These are phyloP conservation scores for Tolypocladium ophioglossoides DNA, from an alignment of 2,329 filamentous ascomycete genomes.

Conservation along the genomic window DNA sequence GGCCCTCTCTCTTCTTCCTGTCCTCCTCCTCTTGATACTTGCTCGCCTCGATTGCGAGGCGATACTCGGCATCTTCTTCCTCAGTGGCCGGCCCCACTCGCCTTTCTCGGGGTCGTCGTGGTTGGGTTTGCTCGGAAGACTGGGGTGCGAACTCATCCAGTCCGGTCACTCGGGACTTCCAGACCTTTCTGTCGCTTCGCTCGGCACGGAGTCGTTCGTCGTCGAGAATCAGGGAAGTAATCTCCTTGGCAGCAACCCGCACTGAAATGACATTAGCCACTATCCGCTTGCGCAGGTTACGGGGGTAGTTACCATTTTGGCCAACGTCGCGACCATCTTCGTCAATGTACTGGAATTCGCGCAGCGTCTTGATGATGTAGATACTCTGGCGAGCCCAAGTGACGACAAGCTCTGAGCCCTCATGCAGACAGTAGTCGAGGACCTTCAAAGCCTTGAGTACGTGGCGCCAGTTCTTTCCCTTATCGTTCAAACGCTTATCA, in stretches of 20 bases:
- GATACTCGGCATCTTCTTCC: slow-evolving; percentile 85
- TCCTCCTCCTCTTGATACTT: slow-evolving; percentile 94
- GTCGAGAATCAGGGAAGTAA: slow-evolving; percentile 84
- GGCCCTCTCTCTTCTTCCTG: slow-evolving; percentile 56
- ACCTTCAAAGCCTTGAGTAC: slow-evolving; percentile 97
- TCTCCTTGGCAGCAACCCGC: slow-evolving; percentile 88
- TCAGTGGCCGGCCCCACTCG: slow-evolving; percentile 40
- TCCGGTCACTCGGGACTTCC: slow-evolving; percentile 93
- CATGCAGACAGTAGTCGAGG: slow-evolving; percentile 93
- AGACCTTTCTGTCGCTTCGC: slow-evolving; percentile 81
- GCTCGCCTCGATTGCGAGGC: slow-evolving; percentile 85
- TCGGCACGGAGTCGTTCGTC: slow-evolving; percentile 87
- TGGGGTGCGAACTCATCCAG: slow-evolving; percentile 66
- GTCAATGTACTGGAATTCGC: slow-evolving; percentile 94
- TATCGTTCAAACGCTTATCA: slow-evolving; percentile 96
- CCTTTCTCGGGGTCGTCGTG: slow-evolving; percentile 36
- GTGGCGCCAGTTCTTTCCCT: slow-evolving; percentile 99
- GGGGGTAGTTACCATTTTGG: slow-evolving; percentile 62
- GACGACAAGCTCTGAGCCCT: slow-evolving; percentile 91
- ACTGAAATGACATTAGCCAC: slow-evolving; percentile 43
- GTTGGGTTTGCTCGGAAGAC: slow-evolving; percentile 27
- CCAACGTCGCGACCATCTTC: slow-evolving; percentile 94
- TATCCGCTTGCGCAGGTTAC: slow-evolving; percentile 1
- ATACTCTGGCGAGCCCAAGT: slow-evolving; percentile 98
- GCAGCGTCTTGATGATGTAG: slow-evolving; percentile 96